Conservation (phyloP, 306 rosid genomes). For the Trifolium dubium region DNA sequence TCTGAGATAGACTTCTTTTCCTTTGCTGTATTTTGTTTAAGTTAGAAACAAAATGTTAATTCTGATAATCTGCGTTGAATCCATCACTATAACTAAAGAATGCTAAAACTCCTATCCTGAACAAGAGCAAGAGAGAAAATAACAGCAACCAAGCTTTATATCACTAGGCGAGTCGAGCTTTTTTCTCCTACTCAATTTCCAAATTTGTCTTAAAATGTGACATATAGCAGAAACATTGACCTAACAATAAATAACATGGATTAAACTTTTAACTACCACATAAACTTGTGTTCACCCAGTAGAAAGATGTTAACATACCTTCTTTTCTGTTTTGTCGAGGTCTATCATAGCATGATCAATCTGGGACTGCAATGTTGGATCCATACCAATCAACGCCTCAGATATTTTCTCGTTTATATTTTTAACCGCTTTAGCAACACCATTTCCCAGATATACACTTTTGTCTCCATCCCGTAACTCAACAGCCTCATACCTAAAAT, state of each 20-base stretch:
- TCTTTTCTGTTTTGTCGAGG: slow-evolving; percentile 95
- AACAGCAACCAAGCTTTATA: neutral
- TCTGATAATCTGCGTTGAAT: neutral
- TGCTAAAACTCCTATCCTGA: slow-evolving; percentile 8
- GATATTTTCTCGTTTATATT: slow-evolving; percentile 88
- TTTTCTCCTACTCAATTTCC: slow-evolving; percentile 1
- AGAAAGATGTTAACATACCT: slow-evolving; percentile 51
- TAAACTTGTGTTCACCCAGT: neutral
- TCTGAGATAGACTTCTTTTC: neutral
- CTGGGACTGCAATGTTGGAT: slow-evolving; percentile 88
- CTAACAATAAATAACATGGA: neutral
- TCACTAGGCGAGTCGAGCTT: neutral
- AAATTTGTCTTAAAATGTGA: slow-evolving; percentile 30
- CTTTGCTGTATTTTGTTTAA: neutral
- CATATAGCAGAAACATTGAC: neutral
- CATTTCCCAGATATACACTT: slow-evolving; percentile 77
- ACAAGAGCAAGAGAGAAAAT: neutral
- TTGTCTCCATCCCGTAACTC: slow-evolving; percentile 95
- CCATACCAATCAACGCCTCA: slow-evolving; percentile 90
- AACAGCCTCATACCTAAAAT: slow-evolving; percentile 84
- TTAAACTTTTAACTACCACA: slow-evolving; percentile 33
- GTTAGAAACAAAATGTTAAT: slow-evolving; percentile 18
- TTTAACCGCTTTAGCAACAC: slow-evolving; percentile 84
- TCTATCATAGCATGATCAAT: slow-evolving; percentile 95
- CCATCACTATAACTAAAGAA: slow-evolving; percentile 21